Percentiles rank a stretch among this genome's conserved stretches.
Evolutionary conservation across 371 early-diverging fungal species (phyloP).

Genomic region (Nematocida sp.): DNA sequence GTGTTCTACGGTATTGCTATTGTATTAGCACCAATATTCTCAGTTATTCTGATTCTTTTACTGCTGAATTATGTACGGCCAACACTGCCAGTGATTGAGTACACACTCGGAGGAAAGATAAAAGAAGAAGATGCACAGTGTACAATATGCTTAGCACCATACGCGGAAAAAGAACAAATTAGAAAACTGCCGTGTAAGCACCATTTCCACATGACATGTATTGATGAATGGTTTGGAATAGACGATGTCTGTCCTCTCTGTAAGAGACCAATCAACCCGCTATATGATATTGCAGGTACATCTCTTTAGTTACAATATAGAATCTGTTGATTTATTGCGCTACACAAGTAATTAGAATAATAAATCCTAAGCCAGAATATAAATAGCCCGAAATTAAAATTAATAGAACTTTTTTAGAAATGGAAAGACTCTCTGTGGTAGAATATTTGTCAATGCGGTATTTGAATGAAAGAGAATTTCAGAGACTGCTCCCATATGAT

Average conservation of each 20-base stretch:
- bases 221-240: constrained; percentile 71
- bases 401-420: constrained; percentile 25
- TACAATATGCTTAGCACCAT: constrained; percentile 70
- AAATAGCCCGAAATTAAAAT: background rate
- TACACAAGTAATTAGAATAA: background rate
- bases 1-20: constrained; percentile 67
- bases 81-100: constrained; percentile 69
- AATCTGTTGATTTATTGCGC: background rate
- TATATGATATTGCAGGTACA: constrained; percentile 70
- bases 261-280: constrained; percentile 70
- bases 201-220: constrained; percentile 71
- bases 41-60: constrained; percentile 68
- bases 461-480: constrained; percentile 32
- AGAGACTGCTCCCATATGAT: constrained; percentile 36
- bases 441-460: constrained; percentile 39
- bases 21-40: constrained; percentile 69
- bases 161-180: constrained; percentile 62
- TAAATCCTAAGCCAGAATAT: background rate
- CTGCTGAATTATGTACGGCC: constrained; percentile 69
- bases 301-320: background rate
- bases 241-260: constrained; percentile 71
- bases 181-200: constrained; percentile 71
- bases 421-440: constrained; percentile 32
- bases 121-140: constrained; percentile 69
- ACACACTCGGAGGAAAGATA: constrained; percentile 62